phyloP scores from a whole-genome alignment of 2,329 filamentous ascomycete species.

The Ampelomyces quisqualis region DNA sequence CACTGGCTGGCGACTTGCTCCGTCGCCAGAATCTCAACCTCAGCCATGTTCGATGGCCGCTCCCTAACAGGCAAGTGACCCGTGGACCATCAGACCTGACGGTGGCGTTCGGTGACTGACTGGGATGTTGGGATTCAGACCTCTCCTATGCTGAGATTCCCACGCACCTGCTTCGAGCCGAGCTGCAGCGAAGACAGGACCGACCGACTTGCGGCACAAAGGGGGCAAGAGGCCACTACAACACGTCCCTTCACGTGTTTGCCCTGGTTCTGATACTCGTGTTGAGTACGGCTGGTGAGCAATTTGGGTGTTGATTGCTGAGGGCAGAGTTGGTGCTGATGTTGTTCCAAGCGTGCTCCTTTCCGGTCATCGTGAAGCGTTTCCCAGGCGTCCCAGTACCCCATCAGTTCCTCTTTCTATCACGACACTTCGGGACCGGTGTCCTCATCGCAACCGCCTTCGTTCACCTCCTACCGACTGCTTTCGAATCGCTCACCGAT shows the following conservation, averaged over 20 bases:
- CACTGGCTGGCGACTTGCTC: conserved; percentile 10
- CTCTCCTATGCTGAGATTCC: conserved; percentile 45
- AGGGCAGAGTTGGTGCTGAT: no score
- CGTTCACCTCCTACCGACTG: conserved; percentile 46
- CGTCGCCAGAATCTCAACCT: conserved; percentile 11
- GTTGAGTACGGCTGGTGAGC: conserved; percentile 55
- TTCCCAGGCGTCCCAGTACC: conserved; percentile 43
- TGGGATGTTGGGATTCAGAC: conserved; percentile 15
- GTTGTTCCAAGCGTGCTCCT: conserved; percentile 41
- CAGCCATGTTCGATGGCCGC: conserved; percentile 21
- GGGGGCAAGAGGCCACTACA: conserved; percentile 51
- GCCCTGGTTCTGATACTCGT: conserved; percentile 59
- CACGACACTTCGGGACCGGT: conserved; percentile 45
- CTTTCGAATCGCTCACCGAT: conserved; percentile 44
- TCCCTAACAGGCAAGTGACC: conserved; percentile 22
- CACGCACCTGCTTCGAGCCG: conserved; percentile 49
- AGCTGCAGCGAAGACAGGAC: conserved; percentile 52
- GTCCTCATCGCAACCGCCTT: conserved; percentile 46
- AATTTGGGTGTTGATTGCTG: no score
- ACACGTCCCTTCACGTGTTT: conserved; percentile 58
- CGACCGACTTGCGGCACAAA: conserved; percentile 57
- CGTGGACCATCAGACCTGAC: neutral
- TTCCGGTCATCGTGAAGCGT: conserved; percentile 44
- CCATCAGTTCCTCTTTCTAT: conserved; percentile 45
- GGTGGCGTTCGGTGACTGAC: conserved; percentile 16